phyloP scores from a whole-genome alignment of 495 filamentous ascomycete species.

The Neurospora sp. region DNA sequence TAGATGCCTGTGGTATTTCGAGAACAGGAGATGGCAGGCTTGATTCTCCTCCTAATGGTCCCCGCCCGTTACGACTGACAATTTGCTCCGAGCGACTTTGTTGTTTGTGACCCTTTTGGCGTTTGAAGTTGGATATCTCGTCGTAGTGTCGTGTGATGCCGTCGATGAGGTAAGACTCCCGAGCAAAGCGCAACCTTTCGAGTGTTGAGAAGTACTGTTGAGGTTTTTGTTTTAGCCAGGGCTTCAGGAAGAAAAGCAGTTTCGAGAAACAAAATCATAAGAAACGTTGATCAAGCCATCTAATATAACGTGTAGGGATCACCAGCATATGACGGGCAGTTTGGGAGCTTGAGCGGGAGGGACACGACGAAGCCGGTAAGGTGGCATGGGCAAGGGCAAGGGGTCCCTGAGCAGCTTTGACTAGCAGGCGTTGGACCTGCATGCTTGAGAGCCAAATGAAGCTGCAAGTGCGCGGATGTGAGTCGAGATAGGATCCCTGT shows the following conservation, averaged over 20 bases:
- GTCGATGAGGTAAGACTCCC: constrained; percentile 29
- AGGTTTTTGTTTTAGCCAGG: constrained; percentile 9
- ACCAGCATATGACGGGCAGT: neutral
- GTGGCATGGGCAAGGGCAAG: constrained; percentile 6
- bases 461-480: constrained; percentile 4
- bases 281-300: neutral
- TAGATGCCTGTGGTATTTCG: constrained; percentile 26
- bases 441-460: constrained; percentile 17
- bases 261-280: neutral
- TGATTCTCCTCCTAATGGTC: neutral
- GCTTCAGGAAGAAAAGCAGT: neutral
- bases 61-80: constrained; percentile 16
- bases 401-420: constrained; percentile 8
- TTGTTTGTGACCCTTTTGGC: constrained; percentile 23
- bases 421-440: constrained; percentile 17
- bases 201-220: constrained; percentile 56
- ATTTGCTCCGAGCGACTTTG: constrained; percentile 30
- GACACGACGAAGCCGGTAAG: neutral
- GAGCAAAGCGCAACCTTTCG: constrained; percentile 53
- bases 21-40: constrained; percentile 10
- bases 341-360: neutral
- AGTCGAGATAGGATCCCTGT: neutral
- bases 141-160: constrained; percentile 32
- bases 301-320: neutral
- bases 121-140: constrained; percentile 31